Evolutionary conservation across 148 eudicot species (phyloP), one percentile per base, ranked within the genome.

Genomic region (Fagopyrum homotropicum): DNA sequence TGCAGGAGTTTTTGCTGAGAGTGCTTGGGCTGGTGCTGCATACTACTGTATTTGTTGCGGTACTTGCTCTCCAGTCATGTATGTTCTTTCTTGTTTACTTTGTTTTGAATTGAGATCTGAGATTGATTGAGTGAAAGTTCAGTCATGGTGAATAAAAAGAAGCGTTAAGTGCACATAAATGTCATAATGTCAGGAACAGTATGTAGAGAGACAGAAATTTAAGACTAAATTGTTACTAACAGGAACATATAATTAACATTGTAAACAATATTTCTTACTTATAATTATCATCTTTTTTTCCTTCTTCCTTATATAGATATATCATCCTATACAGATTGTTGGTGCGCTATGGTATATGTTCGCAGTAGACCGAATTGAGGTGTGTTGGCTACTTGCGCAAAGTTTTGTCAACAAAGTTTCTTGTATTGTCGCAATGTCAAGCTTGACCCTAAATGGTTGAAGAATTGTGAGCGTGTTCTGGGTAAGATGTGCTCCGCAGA

Each of bases 11-110:
- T 86, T 89, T 76, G 89, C 91, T 45, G 93, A 89, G 73, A 83
- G 86, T 75, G 91, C 93, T 72, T 89, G 91, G 91, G 93, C 93
- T 71, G 93, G 93, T 75, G 93, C 93, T 64, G 93, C 86, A 44
- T 89, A 87, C 76, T n/a, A n/a, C n/a, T n/a, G n/a, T 89, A 89
- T 81, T 78, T 89, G 79, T 54, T 89, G 68, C 83, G 86, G 89
- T 89, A 84, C 76, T 11, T 89, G 81, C 88, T 89, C 75, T 88
- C 93, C 44, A 88, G 93, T 69, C 93, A 89, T 86, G 93, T 89
- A 84, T 81, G 89, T 70, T 69, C 45, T 11, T 51, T 14, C 44
- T 9, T 60, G 11, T 60, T 60, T 19, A n/a, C 16, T 69, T 45
- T 78, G 46, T 10, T 51, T 35, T 47, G 40, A 46, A 57, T 48